phyloP scores from a whole-genome alignment of 768 basidiomycete genomes.

The Amanita rimosa region DNA sequence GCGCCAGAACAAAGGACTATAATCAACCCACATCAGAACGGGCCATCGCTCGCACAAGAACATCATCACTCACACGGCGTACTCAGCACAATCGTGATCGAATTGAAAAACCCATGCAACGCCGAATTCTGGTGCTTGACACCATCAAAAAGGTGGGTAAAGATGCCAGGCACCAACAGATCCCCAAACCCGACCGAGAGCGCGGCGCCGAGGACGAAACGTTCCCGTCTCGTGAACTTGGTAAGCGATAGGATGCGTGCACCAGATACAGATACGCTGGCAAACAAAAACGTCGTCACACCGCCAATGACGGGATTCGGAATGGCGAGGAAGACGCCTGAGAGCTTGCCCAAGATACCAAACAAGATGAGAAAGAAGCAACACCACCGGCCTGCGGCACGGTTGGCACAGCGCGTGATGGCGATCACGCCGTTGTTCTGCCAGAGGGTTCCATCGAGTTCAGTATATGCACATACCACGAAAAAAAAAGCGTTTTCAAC shows the following conservation, averaged over 20 bases:
- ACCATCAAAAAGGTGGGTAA: conserved; percentile 59
- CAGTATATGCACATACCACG: too few species aligned
- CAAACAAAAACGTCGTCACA: conserved; percentile 82
- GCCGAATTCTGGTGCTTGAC: conserved; percentile 41
- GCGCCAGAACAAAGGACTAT: conserved; percentile 44
- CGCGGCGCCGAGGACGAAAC: conserved; percentile 62
- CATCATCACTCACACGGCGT: conserved; percentile 67
- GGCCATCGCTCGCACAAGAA: conserved; percentile 5
- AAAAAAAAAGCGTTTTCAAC: background rate
- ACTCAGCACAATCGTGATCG: conserved; percentile 69
- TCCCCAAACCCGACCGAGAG: conserved; percentile 63
- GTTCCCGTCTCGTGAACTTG: conserved; percentile 48
- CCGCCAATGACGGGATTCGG: conserved; percentile 77
- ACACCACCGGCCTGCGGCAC: conserved; percentile 69
- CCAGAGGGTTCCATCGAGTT: background rate
- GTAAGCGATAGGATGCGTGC: conserved; percentile 54
- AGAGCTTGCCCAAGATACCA: conserved; percentile 71
- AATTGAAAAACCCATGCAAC: conserved; percentile 58
- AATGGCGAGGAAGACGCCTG: conserved; percentile 75
- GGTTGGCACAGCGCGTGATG: conserved; percentile 76
- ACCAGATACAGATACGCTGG: conserved; percentile 61
- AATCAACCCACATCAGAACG: background rate
- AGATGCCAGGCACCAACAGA: conserved; percentile 52
- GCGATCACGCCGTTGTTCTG: conserved; percentile 78
- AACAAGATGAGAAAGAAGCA: conserved; percentile 72